A percentile compares a stretch with the other conserved stretches of the same genome.
These are phyloP conservation scores for Triglochin maritima DNA, from an alignment of 106 monocot species.

Conservation along the genomic window DNA sequence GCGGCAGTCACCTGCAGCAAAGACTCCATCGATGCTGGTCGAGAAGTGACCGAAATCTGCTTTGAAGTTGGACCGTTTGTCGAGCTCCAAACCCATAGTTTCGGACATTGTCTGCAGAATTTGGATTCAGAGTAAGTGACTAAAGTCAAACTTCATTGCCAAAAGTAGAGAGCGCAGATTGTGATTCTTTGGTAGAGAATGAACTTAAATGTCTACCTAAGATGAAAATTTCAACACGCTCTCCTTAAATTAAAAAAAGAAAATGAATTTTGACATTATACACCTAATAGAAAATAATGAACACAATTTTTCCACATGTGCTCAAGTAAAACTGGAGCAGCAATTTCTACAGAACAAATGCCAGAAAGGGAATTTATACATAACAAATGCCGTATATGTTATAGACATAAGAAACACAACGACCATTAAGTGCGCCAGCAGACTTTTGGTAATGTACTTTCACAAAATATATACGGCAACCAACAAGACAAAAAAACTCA, in stretches of 20 bases:
- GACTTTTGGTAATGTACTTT: background rate
- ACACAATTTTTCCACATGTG: too few species aligned
- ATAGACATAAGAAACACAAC: too few species aligned
- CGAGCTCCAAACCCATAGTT: conserved; percentile 51
- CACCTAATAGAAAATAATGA: too few species aligned
- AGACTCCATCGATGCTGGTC: conserved; percentile 64
- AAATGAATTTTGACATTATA: too few species aligned
- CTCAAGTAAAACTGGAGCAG: too few species aligned
- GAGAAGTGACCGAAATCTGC: conserved; percentile 65
- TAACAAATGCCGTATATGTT: too few species aligned
- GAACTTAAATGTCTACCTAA: background rate
- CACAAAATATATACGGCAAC: background rate
- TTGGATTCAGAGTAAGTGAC: background rate
- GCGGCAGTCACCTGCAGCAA: conserved; percentile 92
- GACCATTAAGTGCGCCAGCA: background rate
- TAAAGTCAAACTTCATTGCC: background rate
- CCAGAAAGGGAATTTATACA: too few species aligned
- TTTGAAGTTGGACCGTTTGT: conserved; percentile 68
- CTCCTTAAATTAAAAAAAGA: background rate
- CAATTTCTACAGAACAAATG: background rate
- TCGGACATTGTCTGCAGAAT: conserved; percentile 50
- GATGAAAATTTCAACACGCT: background rate
- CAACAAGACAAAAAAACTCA: conserved; percentile 16
- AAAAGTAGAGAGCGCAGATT: background rate
- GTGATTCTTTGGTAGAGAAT: background rate